These are phyloP conservation scores for Polyporus tsugae DNA, from an alignment of 1,284 basidiomycete genomes.

Conservation along the genomic window DNA sequence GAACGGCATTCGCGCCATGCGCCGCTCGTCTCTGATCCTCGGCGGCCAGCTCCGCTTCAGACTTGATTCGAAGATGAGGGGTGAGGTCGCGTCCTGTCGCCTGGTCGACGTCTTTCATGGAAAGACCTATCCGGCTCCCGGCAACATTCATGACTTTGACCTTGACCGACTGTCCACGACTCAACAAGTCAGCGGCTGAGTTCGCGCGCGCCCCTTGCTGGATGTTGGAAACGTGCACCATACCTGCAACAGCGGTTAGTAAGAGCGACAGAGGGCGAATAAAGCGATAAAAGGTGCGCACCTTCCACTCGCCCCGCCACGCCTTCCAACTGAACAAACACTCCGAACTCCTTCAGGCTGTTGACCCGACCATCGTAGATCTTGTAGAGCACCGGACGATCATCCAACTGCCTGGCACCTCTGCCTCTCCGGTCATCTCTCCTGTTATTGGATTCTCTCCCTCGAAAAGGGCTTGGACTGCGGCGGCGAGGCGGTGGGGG, in stretches of 20 bases:
- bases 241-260: slow-evolving; percentile 59
- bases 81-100: slow-evolving; percentile 88
- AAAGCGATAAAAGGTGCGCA: slow-evolving; percentile 50
- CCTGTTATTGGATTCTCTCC: slow-evolving; percentile 54
- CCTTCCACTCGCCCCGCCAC: slow-evolving; percentile 89
- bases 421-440: slow-evolving; percentile 54
- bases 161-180: slow-evolving; percentile 87
- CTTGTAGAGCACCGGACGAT: slow-evolving; percentile 91
- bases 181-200: slow-evolving; percentile 87
- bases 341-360: slow-evolving; percentile 94
- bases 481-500: slow-evolving; percentile 53
- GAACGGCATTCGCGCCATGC: slow-evolving; percentile 77
- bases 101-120: slow-evolving; percentile 99
- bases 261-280: slow-evolving; percentile 33
- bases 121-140: slow-evolving; percentile 83
- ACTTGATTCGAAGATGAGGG: slow-evolving; percentile 93
- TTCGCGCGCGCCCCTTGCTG: slow-evolving; percentile 86
- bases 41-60: slow-evolving; percentile 87
- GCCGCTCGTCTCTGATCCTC: slow-evolving; percentile 75
- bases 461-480: slow-evolving; percentile 63
- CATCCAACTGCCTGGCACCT: slow-evolving; percentile 67
- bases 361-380: slow-evolving; percentile 92
- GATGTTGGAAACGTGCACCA: slow-evolving; percentile 96
- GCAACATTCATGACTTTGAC: slow-evolving; percentile 96
- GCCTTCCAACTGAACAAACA: slow-evolving; percentile 92